These are phyloP conservation scores for Magnusiomyces tetraspermus DNA, from an alignment of 1,139 yeast genomes.

Conservation along the genomic window DNA sequence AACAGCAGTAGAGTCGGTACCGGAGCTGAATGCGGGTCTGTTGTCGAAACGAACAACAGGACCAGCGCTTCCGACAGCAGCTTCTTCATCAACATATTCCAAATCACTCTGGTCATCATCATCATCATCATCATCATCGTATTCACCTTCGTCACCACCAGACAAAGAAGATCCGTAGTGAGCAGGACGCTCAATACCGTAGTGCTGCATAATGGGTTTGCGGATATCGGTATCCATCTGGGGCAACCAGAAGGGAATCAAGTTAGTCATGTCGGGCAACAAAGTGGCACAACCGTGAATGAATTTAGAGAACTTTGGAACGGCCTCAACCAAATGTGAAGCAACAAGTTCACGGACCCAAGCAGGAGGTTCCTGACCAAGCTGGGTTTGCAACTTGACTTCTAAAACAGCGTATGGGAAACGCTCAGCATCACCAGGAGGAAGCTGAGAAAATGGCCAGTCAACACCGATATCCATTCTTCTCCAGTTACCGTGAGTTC, in stretches of 20 bases:
- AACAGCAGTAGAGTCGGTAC: slow-evolving; percentile 8
- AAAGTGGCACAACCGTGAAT: slow-evolving; percentile 91
- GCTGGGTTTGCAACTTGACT: slow-evolving; percentile 91
- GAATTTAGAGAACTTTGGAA: slow-evolving; percentile 93
- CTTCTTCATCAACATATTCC: slow-evolving; percentile 40
- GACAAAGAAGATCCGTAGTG: slow-evolving; percentile 35
- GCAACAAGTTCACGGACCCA: slow-evolving; percentile 92
- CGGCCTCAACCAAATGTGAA: slow-evolving; percentile 93
- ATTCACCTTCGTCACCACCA: slow-evolving; percentile 33
- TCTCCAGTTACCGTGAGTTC: slow-evolving; percentile 93
- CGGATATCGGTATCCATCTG: slow-evolving; percentile 95
- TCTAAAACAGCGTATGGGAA: slow-evolving; percentile 97
- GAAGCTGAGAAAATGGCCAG: slow-evolving; percentile 81
- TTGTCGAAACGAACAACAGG: slow-evolving; percentile 23
- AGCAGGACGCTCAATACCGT: slow-evolving; percentile 53
- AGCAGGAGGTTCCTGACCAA: slow-evolving; percentile 97
- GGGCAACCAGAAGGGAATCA: slow-evolving; percentile 96
- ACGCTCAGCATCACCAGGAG: slow-evolving; percentile 76
- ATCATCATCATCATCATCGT: slow-evolving; percentile 39
- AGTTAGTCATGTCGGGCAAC: slow-evolving; percentile 67
- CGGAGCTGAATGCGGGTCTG: background rate
- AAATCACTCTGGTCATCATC: slow-evolving; percentile 33
- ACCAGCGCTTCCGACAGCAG: slow-evolving; percentile 14
- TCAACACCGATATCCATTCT: slow-evolving; percentile 97
- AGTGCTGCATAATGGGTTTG: slow-evolving; percentile 66